Percentiles rank a stretch among this genome's conserved stretches.
Conservation (phyloP, 2,329 filamentous ascomycete species). For the Diplodia mutila region DNA sequence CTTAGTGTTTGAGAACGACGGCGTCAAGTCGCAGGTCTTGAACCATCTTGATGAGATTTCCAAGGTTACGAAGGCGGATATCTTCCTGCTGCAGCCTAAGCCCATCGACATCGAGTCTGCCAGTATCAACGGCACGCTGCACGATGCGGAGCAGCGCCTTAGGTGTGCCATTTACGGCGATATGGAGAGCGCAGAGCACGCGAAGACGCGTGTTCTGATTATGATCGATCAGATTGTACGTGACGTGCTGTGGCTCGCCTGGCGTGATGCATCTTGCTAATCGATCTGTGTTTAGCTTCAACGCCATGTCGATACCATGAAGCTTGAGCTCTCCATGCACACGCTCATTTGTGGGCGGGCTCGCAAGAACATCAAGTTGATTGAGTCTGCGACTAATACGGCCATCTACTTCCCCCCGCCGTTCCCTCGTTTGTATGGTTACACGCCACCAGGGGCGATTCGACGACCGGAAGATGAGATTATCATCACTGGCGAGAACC, state of each 20-base stretch:
- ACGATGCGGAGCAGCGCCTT: slow-evolving; percentile 87
- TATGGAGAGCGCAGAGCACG: slow-evolving; percentile 92
- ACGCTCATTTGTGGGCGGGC: slow-evolving; percentile 91
- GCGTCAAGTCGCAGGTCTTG: slow-evolving; percentile 75
- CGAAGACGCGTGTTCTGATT: slow-evolving; percentile 92
- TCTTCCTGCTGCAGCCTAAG: slow-evolving; percentile 92
- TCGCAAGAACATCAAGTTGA: slow-evolving; percentile 95
- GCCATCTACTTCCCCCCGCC: slow-evolving; percentile 98
- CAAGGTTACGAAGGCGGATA: slow-evolving; percentile 88
- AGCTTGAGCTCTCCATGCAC: slow-evolving; percentile 84
- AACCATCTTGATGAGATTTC: slow-evolving; percentile 87
- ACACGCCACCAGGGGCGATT: slow-evolving; percentile 79
- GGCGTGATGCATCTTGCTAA: slow-evolving; percentile 40
- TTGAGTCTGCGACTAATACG: slow-evolving; percentile 92
- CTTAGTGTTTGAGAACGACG: slow-evolving; percentile 77
- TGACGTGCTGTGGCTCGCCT: slow-evolving; percentile 29
- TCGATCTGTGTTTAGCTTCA: slow-evolving; percentile 60
- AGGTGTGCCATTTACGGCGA: slow-evolving; percentile 94
- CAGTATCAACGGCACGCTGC: slow-evolving; percentile 74
- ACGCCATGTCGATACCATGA: slow-evolving; percentile 75
- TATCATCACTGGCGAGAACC: slow-evolving; percentile 89
- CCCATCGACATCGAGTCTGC: slow-evolving; percentile 77
- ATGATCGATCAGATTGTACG: slow-evolving; percentile 93
- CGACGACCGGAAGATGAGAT: slow-evolving; percentile 86
- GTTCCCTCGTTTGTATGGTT: slow-evolving; percentile 89